phyloP scores from a whole-genome alignment of 1,139 yeast species.

The Meyerozyma guilliermondii region DNA sequence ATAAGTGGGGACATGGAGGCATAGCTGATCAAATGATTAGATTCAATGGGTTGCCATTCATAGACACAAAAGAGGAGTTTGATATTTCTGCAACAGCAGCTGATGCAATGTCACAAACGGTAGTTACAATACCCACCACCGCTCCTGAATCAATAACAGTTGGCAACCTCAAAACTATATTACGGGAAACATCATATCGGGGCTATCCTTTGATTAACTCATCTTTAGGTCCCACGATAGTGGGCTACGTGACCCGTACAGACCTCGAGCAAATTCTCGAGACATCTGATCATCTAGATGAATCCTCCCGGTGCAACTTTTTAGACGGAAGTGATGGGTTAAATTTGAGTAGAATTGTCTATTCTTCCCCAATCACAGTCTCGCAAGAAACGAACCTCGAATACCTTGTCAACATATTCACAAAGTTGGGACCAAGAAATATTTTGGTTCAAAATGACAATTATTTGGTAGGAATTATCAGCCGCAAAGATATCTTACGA shows the following conservation, averaged over 20 bases:
- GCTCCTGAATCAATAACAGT: constrained; percentile 26
- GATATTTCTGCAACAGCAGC: constrained; percentile 50
- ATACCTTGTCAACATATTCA: constrained; percentile 62
- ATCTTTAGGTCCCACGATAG: constrained; percentile 24
- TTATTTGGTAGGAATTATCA: constrained; percentile 59
- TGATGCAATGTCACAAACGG: constrained; percentile 58
- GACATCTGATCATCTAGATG: constrained; percentile 12
- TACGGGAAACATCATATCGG: constrained; percentile 35
- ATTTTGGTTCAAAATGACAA: constrained; percentile 55
- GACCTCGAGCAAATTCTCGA: constrained; percentile 25
- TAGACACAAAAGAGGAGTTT: constrained; percentile 71
- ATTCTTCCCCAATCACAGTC: constrained; percentile 62
- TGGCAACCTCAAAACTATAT: constrained; percentile 29
- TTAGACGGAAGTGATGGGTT: constrained; percentile 10
- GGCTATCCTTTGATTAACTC: constrained; percentile 54
- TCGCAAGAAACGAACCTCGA: constrained; percentile 53
- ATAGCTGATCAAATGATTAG: constrained; percentile 93
- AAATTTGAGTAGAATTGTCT: constrained; percentile 43
- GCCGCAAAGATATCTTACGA: constrained; percentile 63
- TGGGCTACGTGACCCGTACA: constrained; percentile 32
- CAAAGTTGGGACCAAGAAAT: constrained; percentile 74
- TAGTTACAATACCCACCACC: constrained; percentile 45
- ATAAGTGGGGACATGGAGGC: constrained; percentile 74
- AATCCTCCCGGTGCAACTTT: constrained; percentile 18
- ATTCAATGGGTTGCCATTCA: constrained; percentile 82